Base-by-base conservation (phyloP, 1,139 yeast genomes). In the Kazachstania sp. region DNA sequence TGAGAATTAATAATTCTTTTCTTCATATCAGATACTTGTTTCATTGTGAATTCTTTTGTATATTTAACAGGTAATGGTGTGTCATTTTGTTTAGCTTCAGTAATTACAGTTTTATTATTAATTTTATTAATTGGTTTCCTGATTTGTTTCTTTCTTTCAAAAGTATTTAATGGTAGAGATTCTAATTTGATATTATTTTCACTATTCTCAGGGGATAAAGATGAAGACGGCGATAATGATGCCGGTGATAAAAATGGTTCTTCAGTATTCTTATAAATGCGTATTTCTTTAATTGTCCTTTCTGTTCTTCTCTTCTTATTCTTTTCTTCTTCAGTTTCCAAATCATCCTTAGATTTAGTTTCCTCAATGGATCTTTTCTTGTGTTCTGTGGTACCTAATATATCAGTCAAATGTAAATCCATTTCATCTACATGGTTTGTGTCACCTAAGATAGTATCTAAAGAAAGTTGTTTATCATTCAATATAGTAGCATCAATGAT, bases 1-100 rank as follows among this genome's bases (percentile, higher is more conserved):
- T 63, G 66, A 36, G 66, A 60, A 45, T 56, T 61, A 37, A 63
- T 59, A 23, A 63, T 61, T 45, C 66, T 54, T 50, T 49, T 57
- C 54, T 54, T 67, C 59, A 52, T 59, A 43, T 56, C 64, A 13
- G 59, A 37, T 11, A 50, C 48, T 50, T 52, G 55, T 26, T 30
- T 36, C 54, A 48, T 49, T 30, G 56, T 53, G 42, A 41, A 54
- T 44, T 50, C 54, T 29, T 53, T 55, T 9, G 57, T 46, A 11
- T 51, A 45, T 49, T 51, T 52, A 32, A 45, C 49, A 30, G 54
- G 54, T 16, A 41, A 15, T 13, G 46, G 46, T 12, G 39, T 28
- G 29, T 47, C 38, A 16, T 36, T 37, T 15, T 42, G 29, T 30
- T 32, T 45, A n/a, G 37, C 23, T 15, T 31, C 19, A 26, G 39